A percentile compares a stretch with the other conserved stretches of the same genome.
Conservation (phyloP, 2,329 filamentous ascomycete genomes). For the Sodiomyces alkalinus region DNA sequence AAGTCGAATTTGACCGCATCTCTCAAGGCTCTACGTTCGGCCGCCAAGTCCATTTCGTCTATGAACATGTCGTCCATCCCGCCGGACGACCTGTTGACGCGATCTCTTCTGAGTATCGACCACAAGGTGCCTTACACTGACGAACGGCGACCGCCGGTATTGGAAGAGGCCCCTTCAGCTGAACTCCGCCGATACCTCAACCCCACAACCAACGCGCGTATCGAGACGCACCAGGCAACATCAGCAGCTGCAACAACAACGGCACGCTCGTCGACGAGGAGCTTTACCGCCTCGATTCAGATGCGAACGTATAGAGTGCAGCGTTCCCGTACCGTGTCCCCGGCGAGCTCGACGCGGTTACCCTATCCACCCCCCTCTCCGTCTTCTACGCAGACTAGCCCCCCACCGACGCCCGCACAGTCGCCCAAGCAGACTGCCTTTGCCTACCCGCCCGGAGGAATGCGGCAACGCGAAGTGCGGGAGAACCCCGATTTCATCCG, state of each 20-base stretch:
- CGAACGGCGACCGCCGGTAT: constrained; percentile 46
- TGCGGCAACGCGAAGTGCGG: constrained; percentile 50
- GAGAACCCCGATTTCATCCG: constrained; percentile 59
- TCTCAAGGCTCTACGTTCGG: constrained; percentile 46
- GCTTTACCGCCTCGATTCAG: constrained; percentile 52
- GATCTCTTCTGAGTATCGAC: constrained; percentile 53
- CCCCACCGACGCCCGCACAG: constrained; percentile 15
- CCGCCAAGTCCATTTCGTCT: constrained; percentile 46
- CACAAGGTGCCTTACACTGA: constrained; percentile 52
- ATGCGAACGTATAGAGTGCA: constrained; percentile 56
- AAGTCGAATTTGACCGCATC: constrained; percentile 57
- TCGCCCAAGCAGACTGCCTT: constrained; percentile 16
- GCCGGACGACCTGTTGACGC: constrained; percentile 50
- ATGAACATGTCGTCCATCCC: constrained; percentile 49
- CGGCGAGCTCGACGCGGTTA: constrained; percentile 15
- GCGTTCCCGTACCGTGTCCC: constrained; percentile 26
- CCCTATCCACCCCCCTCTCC: constrained; percentile 16
- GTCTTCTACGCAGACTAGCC: constrained; percentile 15
- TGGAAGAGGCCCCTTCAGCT: constrained; percentile 49
- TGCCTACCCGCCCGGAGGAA: constrained; percentile 26
- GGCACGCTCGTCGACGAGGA: constrained; percentile 13
- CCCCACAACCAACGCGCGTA: constrained; percentile 36
- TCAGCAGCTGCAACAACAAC: no score
- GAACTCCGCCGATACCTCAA: constrained; percentile 54
- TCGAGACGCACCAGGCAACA: constrained; percentile 23